Base-by-base conservation (phyloP, 352 stramenopile species). In the Globisporangium takayamanum region DNA sequence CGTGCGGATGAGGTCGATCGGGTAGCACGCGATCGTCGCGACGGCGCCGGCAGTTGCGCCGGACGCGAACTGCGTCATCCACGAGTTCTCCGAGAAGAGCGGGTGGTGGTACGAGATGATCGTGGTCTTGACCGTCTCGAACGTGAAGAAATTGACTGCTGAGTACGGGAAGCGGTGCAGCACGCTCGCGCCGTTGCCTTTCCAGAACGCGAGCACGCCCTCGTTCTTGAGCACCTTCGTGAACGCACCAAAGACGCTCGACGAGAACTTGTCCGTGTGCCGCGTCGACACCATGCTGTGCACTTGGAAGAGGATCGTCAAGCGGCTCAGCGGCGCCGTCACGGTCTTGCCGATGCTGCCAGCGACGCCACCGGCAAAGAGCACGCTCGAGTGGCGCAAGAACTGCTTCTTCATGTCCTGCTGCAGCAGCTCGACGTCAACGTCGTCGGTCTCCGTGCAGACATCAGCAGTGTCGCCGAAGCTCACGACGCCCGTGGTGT, bases 241-340 rank as follows among this genome's bases (percentile, higher is more conserved):
- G 60, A 95, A 89, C 14, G 83, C 85, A 42, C 84, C 78, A 12
- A 63, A 48, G 46, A 95, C 59, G 6, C 77, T 89, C 16, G 78
- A 82, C 12, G 83, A 92, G 63, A 88, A 95, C 58, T 80, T 80
- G 62, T 91, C 84, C 37, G 83, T 93, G 69, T 93, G 83, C 10
- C 81, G 78, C 57, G 85, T 90, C 25, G 85, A 93, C 12, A 98
- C 89, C 88, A 98, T 96, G 33, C 87, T 96, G 74, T 98, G 92
- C 20, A 99, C 95, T 76, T 98, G 94, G 76, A 97, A 98, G 20
- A 98, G 76, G 64, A 99, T 98, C 30, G 95, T 98, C 5, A 98
- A 73, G 16, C 94, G 89, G 66, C 85, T 97, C 6, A 99, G 78
- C 42, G 95, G 95, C 39, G 95, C 95, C 10, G 95, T 98, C 37